A percentile compares a stretch with the other conserved stretches of the same genome.
Conservation (phyloP, 108 stramenopile species). For the Pseudonitzschia multistriata region DNA sequence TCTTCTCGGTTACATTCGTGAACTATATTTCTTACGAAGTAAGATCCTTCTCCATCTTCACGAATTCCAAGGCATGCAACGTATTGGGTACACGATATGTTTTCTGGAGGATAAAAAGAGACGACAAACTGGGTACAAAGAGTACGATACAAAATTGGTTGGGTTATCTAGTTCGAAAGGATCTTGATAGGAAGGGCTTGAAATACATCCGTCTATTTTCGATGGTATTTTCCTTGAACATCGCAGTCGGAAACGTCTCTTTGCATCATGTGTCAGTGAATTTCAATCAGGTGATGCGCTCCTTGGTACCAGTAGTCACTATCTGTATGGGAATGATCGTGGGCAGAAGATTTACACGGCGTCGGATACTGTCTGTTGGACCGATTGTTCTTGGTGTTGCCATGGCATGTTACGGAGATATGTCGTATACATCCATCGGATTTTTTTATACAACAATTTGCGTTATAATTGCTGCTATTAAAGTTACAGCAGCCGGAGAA, state of each 20-base stretch:
- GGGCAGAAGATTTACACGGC: slow-evolving; percentile 38
- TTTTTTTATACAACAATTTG: slow-evolving; percentile 58
- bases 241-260: slow-evolving; percentile 82
- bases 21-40: neutral
- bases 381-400: slow-evolving; percentile 66
- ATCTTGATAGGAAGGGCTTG: slow-evolving; percentile 48
- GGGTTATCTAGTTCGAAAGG: slow-evolving; percentile 46
- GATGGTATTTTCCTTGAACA: slow-evolving; percentile 80
- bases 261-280: slow-evolving; percentile 74
- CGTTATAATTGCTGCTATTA: slow-evolving; percentile 66
- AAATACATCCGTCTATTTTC: slow-evolving; percentile 57
- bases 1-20: neutral
- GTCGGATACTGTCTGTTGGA: slow-evolving; percentile 50
- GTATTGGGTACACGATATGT: slow-evolving; percentile 41
- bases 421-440: slow-evolving; percentile 57
- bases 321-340: slow-evolving; percentile 57
- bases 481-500: slow-evolving; percentile 67
- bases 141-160: slow-evolving; percentile 36
- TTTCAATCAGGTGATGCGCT: slow-evolving; percentile 84
- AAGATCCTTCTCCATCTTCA: neutral
- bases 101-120: slow-evolving; percentile 32
- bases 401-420: slow-evolving; percentile 72
- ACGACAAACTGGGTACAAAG: slow-evolving; percentile 17
- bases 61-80: slow-evolving; percentile 41
- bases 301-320: slow-evolving; percentile 68